Percentiles rank a stretch among this genome's conserved stretches.
phyloP scores from a whole-genome alignment of 164 flowering plant genomes.

The Vitis labrusca region DNA sequence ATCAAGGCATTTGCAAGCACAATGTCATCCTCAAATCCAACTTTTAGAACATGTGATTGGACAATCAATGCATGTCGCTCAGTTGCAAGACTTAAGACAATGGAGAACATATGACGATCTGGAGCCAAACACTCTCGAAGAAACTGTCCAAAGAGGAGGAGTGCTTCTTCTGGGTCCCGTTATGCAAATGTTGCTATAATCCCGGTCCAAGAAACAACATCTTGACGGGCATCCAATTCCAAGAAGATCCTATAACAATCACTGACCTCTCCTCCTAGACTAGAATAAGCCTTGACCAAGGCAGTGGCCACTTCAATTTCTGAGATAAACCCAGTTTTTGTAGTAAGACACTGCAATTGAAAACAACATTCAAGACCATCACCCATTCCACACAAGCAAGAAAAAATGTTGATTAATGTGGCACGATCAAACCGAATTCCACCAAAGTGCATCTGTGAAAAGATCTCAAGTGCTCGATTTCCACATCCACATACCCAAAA shows the following conservation, averaged over 20 bases:
- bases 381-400: no score
- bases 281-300: constrained; percentile 25
- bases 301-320: constrained; percentile 27
- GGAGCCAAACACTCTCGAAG: constrained; percentile 41
- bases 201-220: constrained; percentile 74
- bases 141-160: constrained; percentile 45
- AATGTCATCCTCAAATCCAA: constrained; percentile 45
- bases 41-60: constrained; percentile 48
- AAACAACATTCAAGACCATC: no score
- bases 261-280: no score
- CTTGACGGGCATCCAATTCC: constrained; percentile 38
- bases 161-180: constrained; percentile 47
- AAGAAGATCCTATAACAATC: constrained; percentile 30
- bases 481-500: no score
- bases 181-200: constrained; percentile 59
- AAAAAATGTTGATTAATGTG: no score
- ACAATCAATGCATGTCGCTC: constrained; percentile 48
- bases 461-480: no score
- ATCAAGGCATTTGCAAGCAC: constrained; percentile 63
- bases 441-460: constrained; percentile 6
- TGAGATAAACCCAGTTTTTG: constrained; percentile 40
- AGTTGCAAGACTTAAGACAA: constrained; percentile 55
- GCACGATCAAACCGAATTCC: no score
- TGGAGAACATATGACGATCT: constrained; percentile 58
- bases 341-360: constrained; percentile 37